These are phyloP conservation scores for Hirsutella thompsonii DNA, from an alignment of 2,329 filamentous ascomycete genomes.

Conservation along the genomic window DNA sequence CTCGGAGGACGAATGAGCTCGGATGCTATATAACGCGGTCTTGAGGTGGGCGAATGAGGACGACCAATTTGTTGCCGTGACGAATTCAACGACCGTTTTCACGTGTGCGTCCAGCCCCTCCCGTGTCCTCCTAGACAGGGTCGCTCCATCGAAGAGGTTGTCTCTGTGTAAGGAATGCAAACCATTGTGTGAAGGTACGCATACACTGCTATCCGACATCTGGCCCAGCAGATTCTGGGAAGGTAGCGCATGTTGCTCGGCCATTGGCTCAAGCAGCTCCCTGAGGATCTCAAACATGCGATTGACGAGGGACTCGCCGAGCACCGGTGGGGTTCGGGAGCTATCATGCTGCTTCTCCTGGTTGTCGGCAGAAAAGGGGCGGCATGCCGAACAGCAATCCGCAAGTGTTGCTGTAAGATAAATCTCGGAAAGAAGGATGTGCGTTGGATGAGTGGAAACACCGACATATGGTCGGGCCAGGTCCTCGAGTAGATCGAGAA, in stretches of 20 bases:
- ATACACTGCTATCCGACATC: slow-evolving; percentile 20
- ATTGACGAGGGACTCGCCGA: slow-evolving; percentile 37
- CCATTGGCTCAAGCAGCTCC: slow-evolving; percentile 42
- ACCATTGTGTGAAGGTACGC: background rate
- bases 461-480: slow-evolving; percentile 39
- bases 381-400: slow-evolving; percentile 52
- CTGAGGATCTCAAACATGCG: slow-evolving; percentile 44
- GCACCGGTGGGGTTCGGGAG: slow-evolving; percentile 18
- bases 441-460: slow-evolving; percentile 39
- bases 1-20: slow-evolving; percentile 28
- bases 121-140: background rate
- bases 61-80: slow-evolving; percentile 52
- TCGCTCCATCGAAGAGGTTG: background rate
- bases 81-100: slow-evolving; percentile 46
- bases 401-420: slow-evolving; percentile 51
- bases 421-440: slow-evolving; percentile 50
- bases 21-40: slow-evolving; percentile 35
- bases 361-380: slow-evolving; percentile 29
- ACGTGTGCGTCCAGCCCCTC: slow-evolving; percentile 40
- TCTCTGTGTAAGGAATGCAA: background rate
- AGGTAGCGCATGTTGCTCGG: slow-evolving; percentile 43
- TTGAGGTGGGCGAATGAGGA: slow-evolving; percentile 46
- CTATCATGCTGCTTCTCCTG: slow-evolving; percentile 8
- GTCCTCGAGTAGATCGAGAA: slow-evolving; percentile 46
- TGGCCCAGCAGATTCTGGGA: slow-evolving; percentile 45